Percentiles rank a stretch among this genome's conserved stretches.
These are phyloP conservation scores for Oryza glaberrima DNA, from an alignment of 176 grass and related monocot species.

Conservation along the genomic window DNA sequence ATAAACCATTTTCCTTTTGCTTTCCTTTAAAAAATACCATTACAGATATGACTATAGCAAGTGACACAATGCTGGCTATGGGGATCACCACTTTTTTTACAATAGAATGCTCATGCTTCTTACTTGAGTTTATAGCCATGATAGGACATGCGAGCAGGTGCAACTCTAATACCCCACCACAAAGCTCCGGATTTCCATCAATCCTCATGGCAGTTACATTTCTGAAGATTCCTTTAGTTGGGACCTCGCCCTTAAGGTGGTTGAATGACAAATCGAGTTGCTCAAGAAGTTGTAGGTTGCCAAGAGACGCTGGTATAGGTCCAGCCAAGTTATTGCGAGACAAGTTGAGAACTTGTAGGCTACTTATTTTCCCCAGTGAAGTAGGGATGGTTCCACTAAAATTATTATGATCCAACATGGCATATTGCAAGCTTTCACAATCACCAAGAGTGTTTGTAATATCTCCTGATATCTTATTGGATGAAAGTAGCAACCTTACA, in stretches of 20 bases:
- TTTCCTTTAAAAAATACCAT: too few relatives aligned
- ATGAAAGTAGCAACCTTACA: neutral
- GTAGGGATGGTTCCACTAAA: constrained; percentile 33
- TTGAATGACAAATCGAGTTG: neutral
- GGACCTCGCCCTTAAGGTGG: constrained; percentile 29
- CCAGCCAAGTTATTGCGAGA: constrained; percentile 34
- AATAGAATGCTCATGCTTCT: too few relatives aligned
- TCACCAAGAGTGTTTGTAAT: constrained; percentile 19
- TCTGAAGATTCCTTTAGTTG: neutral
- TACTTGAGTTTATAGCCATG: too few relatives aligned
- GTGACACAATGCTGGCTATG: too few relatives aligned
- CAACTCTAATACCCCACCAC: too few relatives aligned
- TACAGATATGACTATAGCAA: too few relatives aligned
- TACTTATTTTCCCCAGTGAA: constrained; percentile 4
- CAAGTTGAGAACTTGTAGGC: constrained; percentile 5
- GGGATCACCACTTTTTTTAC: too few relatives aligned
- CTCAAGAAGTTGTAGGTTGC: neutral
- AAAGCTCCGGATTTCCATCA: too few relatives aligned
- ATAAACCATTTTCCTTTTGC: too few relatives aligned
- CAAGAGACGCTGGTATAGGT: constrained; percentile 17
- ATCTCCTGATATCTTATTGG: constrained; percentile 31
- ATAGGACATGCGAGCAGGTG: too few relatives aligned
- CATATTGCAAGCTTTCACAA: constrained; percentile 21
- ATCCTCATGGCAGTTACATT: too few relatives aligned
- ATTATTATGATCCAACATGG: constrained; percentile 8